A percentile compares a stretch with the other conserved stretches of the same genome.
phyloP scores from a whole-genome alignment of 768 basidiomycete species.

The Exsudoporus frostii region DNA sequence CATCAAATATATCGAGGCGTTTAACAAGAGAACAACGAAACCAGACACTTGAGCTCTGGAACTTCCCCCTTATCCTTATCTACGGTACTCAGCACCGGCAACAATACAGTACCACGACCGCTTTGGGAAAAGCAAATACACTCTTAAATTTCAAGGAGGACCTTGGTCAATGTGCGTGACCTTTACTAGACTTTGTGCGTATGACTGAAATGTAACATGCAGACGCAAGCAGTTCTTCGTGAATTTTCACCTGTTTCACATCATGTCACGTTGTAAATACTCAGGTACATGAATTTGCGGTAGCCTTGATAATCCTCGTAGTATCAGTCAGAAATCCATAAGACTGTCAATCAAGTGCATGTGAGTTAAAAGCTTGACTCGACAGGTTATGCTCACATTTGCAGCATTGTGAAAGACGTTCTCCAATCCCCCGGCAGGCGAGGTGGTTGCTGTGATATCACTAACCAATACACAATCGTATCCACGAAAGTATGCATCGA shows the following conservation, averaged over 20 bases:
- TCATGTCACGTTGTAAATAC: no score
- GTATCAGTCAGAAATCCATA: conserved; percentile 52
- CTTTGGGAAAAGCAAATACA: not conserved
- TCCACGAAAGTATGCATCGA: conserved; percentile 61
- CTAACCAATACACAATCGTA: conserved; percentile 59
- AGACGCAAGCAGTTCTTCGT: not conserved
- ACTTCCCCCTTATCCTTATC: no score
- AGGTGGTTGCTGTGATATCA: conserved; percentile 63
- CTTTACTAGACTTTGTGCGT: not conserved
- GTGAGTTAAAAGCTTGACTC: not conserved
- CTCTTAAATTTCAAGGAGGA: not conserved
- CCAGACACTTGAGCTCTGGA: no score
- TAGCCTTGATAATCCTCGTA: conserved; percentile 26
- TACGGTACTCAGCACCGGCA: no score
- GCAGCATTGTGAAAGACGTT: conserved; percentile 57
- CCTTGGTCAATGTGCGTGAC: conserved; percentile 5
- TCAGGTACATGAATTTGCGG: not conserved
- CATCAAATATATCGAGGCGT: no score
- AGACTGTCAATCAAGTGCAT: conserved; percentile 29
- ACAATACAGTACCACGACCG: no score
- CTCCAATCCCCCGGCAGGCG: conserved; percentile 52
- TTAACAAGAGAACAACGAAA: no score
- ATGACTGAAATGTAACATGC: conserved; percentile 3
- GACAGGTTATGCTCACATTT: conserved; percentile 39
- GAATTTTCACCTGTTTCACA: no score